Evolutionary conservation across 208 protist genomes (phyloP).

Genomic region (Wallacemonas collosoma): DNA sequence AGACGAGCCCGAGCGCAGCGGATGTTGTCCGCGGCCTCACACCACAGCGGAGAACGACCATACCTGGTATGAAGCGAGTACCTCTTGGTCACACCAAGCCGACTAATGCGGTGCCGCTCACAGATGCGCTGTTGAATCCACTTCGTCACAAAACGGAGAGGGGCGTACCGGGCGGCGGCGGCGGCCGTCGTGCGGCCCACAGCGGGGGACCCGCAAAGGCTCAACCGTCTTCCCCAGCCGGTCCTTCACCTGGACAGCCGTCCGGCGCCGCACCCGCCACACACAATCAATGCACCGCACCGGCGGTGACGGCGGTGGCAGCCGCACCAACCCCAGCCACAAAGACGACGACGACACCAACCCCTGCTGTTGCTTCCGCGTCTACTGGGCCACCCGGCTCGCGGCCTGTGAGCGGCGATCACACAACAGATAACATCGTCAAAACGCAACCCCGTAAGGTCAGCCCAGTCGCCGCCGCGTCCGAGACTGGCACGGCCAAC

Average conservation of each 20-base stretch:
- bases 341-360: too few species aligned
- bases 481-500: not conserved
- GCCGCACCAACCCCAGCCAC: too few species aligned
- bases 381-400: too few species aligned
- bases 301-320: not conserved
- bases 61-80: not conserved
- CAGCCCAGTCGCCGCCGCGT: not conserved
- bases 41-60: constrained; percentile 1
- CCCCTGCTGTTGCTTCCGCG: too few species aligned
- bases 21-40: constrained; percentile 10
- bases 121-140: constrained; percentile 4
- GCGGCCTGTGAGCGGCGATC: too few species aligned
- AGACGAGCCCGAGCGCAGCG: not conserved
- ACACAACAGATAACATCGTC: too few species aligned
- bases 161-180: too few species aligned
- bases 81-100: not conserved
- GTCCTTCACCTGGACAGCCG: too few species aligned
- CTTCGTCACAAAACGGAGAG: not conserved
- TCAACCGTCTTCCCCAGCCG: not conserved
- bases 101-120: not conserved
- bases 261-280: too few species aligned
- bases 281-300: not conserved
- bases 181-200: too few species aligned
- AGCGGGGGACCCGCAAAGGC: not conserved
- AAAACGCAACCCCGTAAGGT: too few species aligned